Evolutionary conservation across 225 moss, liverwort and hornwort species (phyloP), one percentile per base, ranked within the genome.

Genomic region (Bryoerythrophyllum caledonicum): DNA sequence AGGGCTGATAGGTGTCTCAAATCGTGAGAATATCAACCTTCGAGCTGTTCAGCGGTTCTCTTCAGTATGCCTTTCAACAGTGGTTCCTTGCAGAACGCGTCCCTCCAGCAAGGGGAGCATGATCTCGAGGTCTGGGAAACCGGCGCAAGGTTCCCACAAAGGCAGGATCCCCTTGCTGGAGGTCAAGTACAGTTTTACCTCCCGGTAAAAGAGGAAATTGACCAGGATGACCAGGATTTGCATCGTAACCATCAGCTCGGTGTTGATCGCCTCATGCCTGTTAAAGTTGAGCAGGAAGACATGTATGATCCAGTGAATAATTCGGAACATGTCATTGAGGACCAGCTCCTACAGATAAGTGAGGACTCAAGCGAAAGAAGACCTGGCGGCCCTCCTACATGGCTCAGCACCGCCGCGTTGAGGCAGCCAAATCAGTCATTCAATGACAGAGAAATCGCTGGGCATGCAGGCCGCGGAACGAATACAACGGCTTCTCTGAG

Each of bases 101-200:
- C 84, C 43, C 53, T 79, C 26, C 84, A 84, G 79, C 78, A 73
- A 68, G 83, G 73, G 35, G 80, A 73, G 34, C 6, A 10, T 48
- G 75, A 68, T 88, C 73, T 74, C 30, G 80, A 78, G 70, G 75
- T 82, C 41, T 88, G 82, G 82, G 85, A 82, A 61, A 58, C 69
- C n/a, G n/a, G n/a, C 63, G 78, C 85, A 69, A 67, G 87, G 67
- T 77, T 67, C 68, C 43, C 82, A 24, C 76, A 74, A n/a, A 84
- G 82, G 63, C 84, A 79, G 57, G 67, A 77, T 41, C 40, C 67
- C 3, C 74, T 73, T 25, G 49, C 35, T 25, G 60, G 67, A 8
- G 72, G 73, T 80, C 77, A 75, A 38, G 77, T 64, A 35, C 79
- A 69, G 59, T 30, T 59, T 44, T 46, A 64, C 67, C 77, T 68